Evolutionary conservation across 2,329 filamentous ascomycete genomes (phyloP).

Genomic region (Pseudonectria foliicola): DNA sequence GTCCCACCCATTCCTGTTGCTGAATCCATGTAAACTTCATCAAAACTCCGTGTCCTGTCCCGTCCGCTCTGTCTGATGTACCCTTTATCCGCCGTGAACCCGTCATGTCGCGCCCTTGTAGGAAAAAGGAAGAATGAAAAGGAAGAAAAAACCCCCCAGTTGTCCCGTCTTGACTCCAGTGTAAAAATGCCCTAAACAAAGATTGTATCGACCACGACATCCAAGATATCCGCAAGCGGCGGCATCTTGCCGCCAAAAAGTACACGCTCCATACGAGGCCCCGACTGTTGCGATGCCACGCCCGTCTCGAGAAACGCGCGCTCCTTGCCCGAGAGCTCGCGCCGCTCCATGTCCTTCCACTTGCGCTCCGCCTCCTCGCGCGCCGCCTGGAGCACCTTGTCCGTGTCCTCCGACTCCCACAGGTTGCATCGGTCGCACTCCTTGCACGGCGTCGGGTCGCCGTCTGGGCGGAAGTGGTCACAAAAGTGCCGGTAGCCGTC

Average conservation of each 20-base stretch:
- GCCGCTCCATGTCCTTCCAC: conserved; percentile 61
- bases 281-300: conserved; percentile 25
- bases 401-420: conserved; percentile 68
- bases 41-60: too few relatives aligned
- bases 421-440: conserved; percentile 79
- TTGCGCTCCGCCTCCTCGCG: conserved; percentile 63
- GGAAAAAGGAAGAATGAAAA: too few relatives aligned
- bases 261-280: conserved; percentile 25
- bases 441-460: conserved; percentile 61
- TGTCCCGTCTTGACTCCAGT: conserved; percentile 9
- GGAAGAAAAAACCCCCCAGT: too few relatives aligned
- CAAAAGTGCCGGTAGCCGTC: conserved; percentile 94
- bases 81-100: too few relatives aligned
- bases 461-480: conserved; percentile 82
- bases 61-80: too few relatives aligned
- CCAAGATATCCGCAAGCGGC: conserved; percentile 36
- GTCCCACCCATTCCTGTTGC: too few relatives aligned
- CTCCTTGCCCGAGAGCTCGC: conserved; percentile 48
- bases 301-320: conserved; percentile 51
- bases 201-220: conserved; percentile 37
- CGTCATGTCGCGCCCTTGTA: too few relatives aligned
- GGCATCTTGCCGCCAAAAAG: conserved; percentile 30
- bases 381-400: conserved; percentile 59
- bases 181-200: conserved; percentile 26
- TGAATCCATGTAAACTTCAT: too few relatives aligned